Base-by-base conservation (phyloP, 176 grass and related monocot species). In the Musa beccarii region DNA sequence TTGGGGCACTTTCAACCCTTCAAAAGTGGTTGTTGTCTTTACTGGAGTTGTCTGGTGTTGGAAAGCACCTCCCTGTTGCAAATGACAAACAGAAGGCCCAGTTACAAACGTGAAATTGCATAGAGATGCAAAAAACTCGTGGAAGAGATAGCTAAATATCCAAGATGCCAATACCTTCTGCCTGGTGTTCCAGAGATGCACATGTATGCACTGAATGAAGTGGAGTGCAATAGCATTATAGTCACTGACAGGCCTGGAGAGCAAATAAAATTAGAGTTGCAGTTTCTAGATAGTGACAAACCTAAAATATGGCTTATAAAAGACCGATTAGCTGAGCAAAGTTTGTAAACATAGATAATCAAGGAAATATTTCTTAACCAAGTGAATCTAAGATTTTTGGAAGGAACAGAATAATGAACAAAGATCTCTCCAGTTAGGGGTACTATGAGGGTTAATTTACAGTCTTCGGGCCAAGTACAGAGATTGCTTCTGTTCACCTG, bases 131-230 rank as follows among this genome's bases (percentile, higher is more conserved):
- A 34, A 21, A n/a, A n/a, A 71, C 29, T 19, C 21, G 26, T 43
- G 21, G 11, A 16, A 16, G 52, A 20, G 71, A 49, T 9, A 43
- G 2, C 2, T 43, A 43, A 76, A 11, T 49, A 25, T n/a, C 9
- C 56, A 67, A 59, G 43, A 15, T 54, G 57, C 5, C 54, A 63
- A 63, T 85, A 98, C 95, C 84, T 91, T 84, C 67, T 78, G 85
- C 87, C 87, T 89, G 53, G 84, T 82, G 74, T 98, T 93, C 80
- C 85, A 85, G 13, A 89, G 49, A 83, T 98, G 90, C 78, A 98
- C 87, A 63, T 81, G 75, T 57, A 93, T 66, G 3, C 88, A 98
- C 73, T 98, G 90, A 79, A 91, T 93, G 83, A 89, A 98, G 81
- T 98, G 95, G 64, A 98, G 78, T 0, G 87, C 79, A 66, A 93